Percentiles rank a stretch among this genome's conserved stretches.
Conservation (phyloP, 176 grass and related monocot species). For the Luzula sylvatica region DNA sequence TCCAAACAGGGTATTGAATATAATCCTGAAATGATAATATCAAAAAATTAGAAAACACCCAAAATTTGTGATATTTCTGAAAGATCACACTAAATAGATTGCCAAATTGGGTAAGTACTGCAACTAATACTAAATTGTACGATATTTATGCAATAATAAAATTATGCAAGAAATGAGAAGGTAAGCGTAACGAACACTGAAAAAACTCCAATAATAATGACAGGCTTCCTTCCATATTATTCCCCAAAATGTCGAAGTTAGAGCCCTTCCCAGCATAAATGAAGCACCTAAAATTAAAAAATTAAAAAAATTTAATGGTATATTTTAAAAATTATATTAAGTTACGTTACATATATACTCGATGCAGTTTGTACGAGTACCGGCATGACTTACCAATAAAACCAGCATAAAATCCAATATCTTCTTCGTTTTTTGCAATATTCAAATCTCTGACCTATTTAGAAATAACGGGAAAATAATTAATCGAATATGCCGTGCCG, state of each 20-base stretch:
- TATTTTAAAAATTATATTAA: neutral
- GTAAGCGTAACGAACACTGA: slow-evolving; percentile 34
- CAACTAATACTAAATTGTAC: neutral
- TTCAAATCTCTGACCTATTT: slow-evolving; percentile 70
- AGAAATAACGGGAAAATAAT: neutral
- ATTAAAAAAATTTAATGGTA: neutral
- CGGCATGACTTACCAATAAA: slow-evolving; percentile 48
- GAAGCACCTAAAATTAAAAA: slow-evolving; percentile 41
- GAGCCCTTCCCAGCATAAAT: slow-evolving; percentile 56
- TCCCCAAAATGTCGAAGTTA: slow-evolving; percentile 57
- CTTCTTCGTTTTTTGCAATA: slow-evolving; percentile 69
- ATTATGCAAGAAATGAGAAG: neutral
- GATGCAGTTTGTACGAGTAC: neutral
- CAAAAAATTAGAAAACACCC: too few species aligned
- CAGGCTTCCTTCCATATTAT: slow-evolving; percentile 51
- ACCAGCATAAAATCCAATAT: slow-evolving; percentile 86
- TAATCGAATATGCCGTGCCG: neutral
- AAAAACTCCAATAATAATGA: slow-evolving; percentile 40
- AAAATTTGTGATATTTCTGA: too few species aligned
- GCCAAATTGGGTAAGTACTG: too few species aligned
- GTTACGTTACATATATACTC: too few species aligned
- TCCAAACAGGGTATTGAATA: slow-evolving; percentile 87
- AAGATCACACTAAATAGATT: too few species aligned
- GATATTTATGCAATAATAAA: neutral
- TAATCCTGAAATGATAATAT: slow-evolving; percentile 34